These are phyloP conservation scores for Bombardia bombarda DNA, from an alignment of 495 filamentous ascomycete species.

Conservation along the genomic window DNA sequence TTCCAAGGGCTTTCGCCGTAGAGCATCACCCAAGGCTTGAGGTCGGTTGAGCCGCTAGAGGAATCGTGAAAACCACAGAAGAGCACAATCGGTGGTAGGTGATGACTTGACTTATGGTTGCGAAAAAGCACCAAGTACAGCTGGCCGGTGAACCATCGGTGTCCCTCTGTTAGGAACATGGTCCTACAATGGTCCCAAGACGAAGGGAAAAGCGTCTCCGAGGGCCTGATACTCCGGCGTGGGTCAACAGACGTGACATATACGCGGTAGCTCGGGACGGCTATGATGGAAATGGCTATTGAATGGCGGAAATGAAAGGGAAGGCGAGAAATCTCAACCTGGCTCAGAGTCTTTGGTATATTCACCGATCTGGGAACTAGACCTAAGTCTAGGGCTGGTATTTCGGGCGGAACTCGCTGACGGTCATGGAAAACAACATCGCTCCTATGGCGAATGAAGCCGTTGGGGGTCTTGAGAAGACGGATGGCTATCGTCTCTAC, in stretches of 20 bases:
- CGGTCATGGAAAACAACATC: background rate
- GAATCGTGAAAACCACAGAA: background rate
- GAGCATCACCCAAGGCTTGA: background rate
- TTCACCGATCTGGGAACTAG: background rate
- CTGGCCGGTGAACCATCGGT: background rate
- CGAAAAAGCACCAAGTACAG: background rate
- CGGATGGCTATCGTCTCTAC: background rate
- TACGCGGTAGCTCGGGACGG: too few relatives aligned
- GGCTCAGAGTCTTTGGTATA: background rate
- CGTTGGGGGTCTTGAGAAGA: background rate
- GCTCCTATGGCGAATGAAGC: background rate
- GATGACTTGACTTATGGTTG: too few relatives aligned
- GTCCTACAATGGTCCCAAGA: background rate
- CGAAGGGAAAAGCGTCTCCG: background rate
- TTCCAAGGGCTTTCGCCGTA: background rate
- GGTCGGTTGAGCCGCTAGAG: background rate
- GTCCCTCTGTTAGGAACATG: background rate
- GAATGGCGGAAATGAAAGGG: too few relatives aligned
- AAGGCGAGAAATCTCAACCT: background rate
- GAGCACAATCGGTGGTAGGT: background rate
- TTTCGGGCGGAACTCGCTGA: background rate
- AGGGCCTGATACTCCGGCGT: background rate
- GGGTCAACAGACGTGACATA: background rate
- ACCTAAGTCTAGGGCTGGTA: background rate
- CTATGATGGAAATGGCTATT: too few relatives aligned